Evolutionary conservation across 306 rosid species (phyloP), one percentile per base, ranked within the genome.

Genomic region (Pyrus pyrifolia): DNA sequence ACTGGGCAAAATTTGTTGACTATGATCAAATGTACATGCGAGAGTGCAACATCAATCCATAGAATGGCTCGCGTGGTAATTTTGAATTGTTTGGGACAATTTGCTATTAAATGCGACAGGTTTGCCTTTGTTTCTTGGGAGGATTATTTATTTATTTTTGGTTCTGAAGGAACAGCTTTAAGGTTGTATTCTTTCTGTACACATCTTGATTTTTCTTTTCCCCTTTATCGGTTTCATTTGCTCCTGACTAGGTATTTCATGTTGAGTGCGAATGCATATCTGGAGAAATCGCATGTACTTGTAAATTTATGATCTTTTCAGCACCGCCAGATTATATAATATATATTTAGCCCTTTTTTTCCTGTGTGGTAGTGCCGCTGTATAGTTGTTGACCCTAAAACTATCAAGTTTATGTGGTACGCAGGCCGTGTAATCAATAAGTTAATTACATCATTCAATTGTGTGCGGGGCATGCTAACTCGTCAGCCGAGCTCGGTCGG

Each of bases 41-140:
- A 83, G 91, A 93, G 75, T 93, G 98, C 91, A 93, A 93, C 79
- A 88, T 93, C 83, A 93, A 85, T 78, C 98, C 91, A 64, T 93
- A 87, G 89, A 57, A 53, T 44, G 75, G 67, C 61, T 65, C 27
- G 74, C 57, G 31, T 42, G 64, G 69, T 85, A 72, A 23, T 44
- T 63, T 74, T 21, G 67, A 76, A 74, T 76, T 81, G 82, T 81
- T 72, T 76, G 51, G 45, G 6, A 67, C 77, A 75, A 63, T 60
- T 64, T 70, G 86, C 75, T 71, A 62, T 82, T 67, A 81, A 67
- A 67, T 76, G 72, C 40, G 61, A 55, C 81, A 76, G 90, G 82
- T 83, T 81, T 80, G 80, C 65, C 57, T 69, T 77, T 76, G 85
- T 69, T 73, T 85, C 84, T 80, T 67, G 76, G 84, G 83, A 80